Evolutionary conservation across 2,329 filamentous ascomycete genomes (phyloP).

Genomic region (Fusarium fracticaudum): DNA sequence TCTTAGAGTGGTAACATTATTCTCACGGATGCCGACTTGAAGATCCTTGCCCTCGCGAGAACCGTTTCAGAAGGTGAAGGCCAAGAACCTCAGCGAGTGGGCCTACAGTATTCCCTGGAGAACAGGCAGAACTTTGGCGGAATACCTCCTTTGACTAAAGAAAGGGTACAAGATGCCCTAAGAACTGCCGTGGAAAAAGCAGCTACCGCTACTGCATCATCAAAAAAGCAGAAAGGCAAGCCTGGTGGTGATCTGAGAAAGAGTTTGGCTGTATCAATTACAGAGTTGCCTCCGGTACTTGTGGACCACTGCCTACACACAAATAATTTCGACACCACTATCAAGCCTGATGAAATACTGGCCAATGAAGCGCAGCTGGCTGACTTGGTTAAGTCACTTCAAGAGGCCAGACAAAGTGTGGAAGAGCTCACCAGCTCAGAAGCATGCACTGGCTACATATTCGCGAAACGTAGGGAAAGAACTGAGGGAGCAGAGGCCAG

Average conservation of each 20-base stretch:
- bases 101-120: conserved; percentile 80
- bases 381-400: conserved; percentile 72
- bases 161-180: conserved; percentile 76
- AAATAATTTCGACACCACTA: conserved; percentile 73
- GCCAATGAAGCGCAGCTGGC: conserved; percentile 71
- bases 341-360: conserved; percentile 75
- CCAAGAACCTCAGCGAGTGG: conserved; percentile 84
- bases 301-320: conserved; percentile 85
- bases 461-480: conserved; percentile 70
- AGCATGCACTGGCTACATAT: conserved; percentile 82
- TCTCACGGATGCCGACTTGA: conserved; percentile 84
- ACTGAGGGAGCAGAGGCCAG: conserved; percentile 41
- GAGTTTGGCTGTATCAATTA: conserved; percentile 83
- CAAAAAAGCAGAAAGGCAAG: conserved; percentile 78
- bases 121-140: conserved; percentile 86
- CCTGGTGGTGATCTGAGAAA: conserved; percentile 79
- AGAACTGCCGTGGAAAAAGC: conserved; percentile 71
- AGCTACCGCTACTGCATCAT: conserved; percentile 53
- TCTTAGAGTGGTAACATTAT: conserved; percentile 86
- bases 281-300: conserved; percentile 87
- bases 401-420: conserved; percentile 75
- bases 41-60: conserved; percentile 82
- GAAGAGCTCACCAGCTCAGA: conserved; percentile 73
- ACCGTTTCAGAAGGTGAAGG: conserved; percentile 82
- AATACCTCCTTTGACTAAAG: conserved; percentile 77